Evolutionary conservation across 108 stramenopile genomes (phyloP), one percentile per base, ranked within the genome.

Genomic region (Licmophora abbreviata): DNA sequence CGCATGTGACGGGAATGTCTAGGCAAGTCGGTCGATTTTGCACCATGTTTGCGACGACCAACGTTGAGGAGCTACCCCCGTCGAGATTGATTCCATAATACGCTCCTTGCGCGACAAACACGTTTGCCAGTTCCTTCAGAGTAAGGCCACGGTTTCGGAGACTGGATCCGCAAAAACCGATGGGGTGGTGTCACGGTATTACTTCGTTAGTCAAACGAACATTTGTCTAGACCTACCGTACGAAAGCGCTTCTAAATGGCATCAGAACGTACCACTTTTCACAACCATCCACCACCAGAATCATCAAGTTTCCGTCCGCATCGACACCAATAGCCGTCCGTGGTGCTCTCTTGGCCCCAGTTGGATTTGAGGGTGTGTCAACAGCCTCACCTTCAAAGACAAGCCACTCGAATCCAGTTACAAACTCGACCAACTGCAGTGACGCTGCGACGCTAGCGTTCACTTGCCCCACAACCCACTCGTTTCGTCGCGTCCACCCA

Each of bases 211-310:
- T n/a, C n/a, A n/a, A n/a, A n/a, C n/a, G n/a, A n/a, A n/a, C n/a
- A n/a, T n/a, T n/a, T n/a, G 30, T 12, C 32, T n/a, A 29, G 27
- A 10, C 44, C 9, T 17, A 15, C 34, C 12, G 10, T 10, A 12
- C 9, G 10, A 10, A 17, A 24, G 49, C 29, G n/a, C 11, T 36
- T n/a, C 10, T 34, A 14, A 10, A 14, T 12, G 14, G 28, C 10
- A 27, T 25, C 29, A 12, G 21, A 21, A 46, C 73, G 35, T 48
- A 70, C 64, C 74, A 75, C 30, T 60, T 48, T 43, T 75, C 64
- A 51, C 68, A 69, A 27, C 74, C 74, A 66, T 75, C 68, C 27
- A 48, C 56, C 4, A 75, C 68, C 32, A 70, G 11, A 2, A 69
- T 10, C 15, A 75, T 11, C 18, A 66, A 29, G 11, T 42, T 54